Evolutionary conservation across 345 rosid genomes (phyloP).

Genomic region (Zanthoxylum bungeanum): DNA sequence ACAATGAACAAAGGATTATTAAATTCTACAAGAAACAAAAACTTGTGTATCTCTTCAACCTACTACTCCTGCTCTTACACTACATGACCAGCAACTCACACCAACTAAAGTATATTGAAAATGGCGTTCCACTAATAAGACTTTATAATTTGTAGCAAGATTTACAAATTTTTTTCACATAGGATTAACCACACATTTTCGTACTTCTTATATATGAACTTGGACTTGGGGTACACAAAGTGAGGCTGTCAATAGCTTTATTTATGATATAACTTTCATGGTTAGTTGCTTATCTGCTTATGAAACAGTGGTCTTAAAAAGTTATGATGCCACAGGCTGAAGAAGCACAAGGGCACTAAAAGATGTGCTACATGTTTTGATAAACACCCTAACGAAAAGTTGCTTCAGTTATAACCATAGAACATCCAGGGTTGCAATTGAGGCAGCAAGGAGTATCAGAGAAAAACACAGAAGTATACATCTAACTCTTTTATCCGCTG

Average conservation of each 20-base stretch:
- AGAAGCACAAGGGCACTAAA: too few relatives aligned
- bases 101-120: not conserved
- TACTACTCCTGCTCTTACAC: not conserved
- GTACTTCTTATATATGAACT: too few relatives aligned
- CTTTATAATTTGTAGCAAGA: not conserved
- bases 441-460: not conserved
- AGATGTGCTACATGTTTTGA: not conserved
- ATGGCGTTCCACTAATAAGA: not conserved
- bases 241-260: not conserved
- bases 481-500: slow-evolving; percentile 50
- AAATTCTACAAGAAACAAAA: not conserved
- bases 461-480: slow-evolving; percentile 26
- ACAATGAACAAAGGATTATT: not conserved
- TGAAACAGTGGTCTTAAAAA: not conserved
- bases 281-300: not conserved
- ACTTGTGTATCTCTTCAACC: not conserved
- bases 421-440: not conserved
- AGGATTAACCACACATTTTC: not conserved
- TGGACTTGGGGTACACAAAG: not conserved
- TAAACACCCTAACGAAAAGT: not conserved
- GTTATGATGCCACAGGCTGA: not conserved
- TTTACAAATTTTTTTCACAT: not conserved
- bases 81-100: not conserved
- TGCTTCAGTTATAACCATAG: not conserved
- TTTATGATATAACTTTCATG: not conserved